Conservation (phyloP, 306 rosid species). For the Rosa lucieae region DNA sequence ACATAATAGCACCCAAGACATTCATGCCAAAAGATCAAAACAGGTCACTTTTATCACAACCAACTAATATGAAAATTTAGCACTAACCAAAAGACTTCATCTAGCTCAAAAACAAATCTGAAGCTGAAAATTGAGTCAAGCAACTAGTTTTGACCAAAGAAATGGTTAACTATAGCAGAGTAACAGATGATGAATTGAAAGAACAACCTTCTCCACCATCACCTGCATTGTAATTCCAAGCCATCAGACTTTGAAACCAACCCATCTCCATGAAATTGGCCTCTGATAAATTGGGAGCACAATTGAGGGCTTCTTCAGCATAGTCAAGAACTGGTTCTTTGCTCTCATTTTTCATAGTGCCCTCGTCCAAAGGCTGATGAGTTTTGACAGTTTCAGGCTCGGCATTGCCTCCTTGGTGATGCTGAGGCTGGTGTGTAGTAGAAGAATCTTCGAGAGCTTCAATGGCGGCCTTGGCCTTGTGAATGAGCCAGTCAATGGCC, state of each 20-base stretch:
- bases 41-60: background rate
- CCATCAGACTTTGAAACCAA: conserved; percentile 23
- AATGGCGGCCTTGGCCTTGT: conserved; percentile 26
- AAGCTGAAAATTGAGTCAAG: background rate
- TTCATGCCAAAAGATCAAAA: background rate
- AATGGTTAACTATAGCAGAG: conserved; percentile 10
- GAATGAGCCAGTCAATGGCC: conserved; percentile 35
- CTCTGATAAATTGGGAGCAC: conserved; percentile 1
- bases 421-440: conserved; percentile 3
- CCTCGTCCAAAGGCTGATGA: background rate
- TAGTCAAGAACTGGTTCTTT: conserved; percentile 15
- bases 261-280: conserved; percentile 11
- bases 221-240: conserved; percentile 18
- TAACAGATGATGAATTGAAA: conserved; percentile 6
- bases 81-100: background rate
- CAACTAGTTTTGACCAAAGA: conserved; percentile 15
- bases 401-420: background rate
- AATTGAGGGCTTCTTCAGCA: conserved; percentile 13
- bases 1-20: background rate
- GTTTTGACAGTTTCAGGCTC: background rate
- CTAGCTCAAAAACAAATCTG: background rate
- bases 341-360: conserved; percentile 9
- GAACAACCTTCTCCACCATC: conserved; percentile 13
- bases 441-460: conserved; percentile 9
- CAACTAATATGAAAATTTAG: background rate